These are phyloP conservation scores for Euryodendron excelsum DNA, from an alignment of 148 eudicot species.

Conservation along the genomic window DNA sequence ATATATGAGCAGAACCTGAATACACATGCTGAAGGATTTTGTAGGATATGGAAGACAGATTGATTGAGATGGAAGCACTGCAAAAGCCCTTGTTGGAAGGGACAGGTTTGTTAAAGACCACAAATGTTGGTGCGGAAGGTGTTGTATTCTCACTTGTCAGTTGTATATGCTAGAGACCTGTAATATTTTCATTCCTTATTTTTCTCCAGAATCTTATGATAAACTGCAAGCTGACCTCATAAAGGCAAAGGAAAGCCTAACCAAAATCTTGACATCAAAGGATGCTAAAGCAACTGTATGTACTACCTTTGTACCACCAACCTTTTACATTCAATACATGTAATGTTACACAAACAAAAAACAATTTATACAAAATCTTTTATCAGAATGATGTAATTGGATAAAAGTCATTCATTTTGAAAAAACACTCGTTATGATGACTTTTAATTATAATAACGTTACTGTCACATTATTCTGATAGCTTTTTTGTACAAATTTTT, in stretches of 20 bases:
- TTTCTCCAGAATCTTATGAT: slow-evolving; percentile 80
- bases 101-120: slow-evolving; percentile 41
- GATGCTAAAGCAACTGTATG: slow-evolving; percentile 78
- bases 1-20: slow-evolving; percentile 3
- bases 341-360: no score
- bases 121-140: background rate
- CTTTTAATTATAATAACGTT: no score
- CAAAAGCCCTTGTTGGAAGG: slow-evolving; percentile 54
- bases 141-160: slow-evolving; percentile 1
- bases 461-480: no score
- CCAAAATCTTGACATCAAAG: slow-evolving; percentile 71
- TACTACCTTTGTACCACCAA: background rate
- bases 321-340: background rate
- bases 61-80: slow-evolving; percentile 37
- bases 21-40: slow-evolving; percentile 14
- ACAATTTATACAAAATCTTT: no score
- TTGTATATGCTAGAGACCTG: slow-evolving; percentile 6
- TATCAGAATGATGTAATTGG: no score
- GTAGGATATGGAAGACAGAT: slow-evolving; percentile 86
- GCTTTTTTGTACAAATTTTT: no score
- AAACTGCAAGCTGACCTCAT: slow-evolving; percentile 76
- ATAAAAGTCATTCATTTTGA: no score
- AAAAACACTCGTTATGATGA: no score
- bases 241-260: slow-evolving; percentile 64
- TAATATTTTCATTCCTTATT: background rate